phyloP scores from a whole-genome alignment of 257 asterid genomes.

The Przewalskia tangutica region DNA sequence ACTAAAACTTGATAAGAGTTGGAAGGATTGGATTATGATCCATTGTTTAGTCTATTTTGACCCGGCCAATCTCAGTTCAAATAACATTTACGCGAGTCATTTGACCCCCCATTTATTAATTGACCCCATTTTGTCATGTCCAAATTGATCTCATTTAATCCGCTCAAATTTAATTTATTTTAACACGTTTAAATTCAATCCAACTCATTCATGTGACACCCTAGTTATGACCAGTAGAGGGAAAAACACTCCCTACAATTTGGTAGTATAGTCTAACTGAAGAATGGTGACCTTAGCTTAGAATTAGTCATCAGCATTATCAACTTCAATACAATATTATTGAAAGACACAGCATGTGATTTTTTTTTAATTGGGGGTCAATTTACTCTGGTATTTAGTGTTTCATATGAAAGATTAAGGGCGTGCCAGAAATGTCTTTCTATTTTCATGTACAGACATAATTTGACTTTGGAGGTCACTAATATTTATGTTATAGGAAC shows the following conservation, averaged over 20 bases:
- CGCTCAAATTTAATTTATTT: neutral
- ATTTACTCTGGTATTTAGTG: neutral
- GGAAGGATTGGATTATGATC: neutral
- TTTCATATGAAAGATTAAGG: neutral
- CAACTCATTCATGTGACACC: neutral
- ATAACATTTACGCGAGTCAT: neutral
- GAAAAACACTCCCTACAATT: too few relatives aligned
- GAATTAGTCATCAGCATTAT: neutral
- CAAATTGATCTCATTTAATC: too few relatives aligned
- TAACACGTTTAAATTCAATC: neutral
- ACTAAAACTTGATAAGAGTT: neutral
- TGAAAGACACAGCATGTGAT: conserved; percentile 32
- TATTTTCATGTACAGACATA: neutral
- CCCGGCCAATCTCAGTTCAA: neutral
- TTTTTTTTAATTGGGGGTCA: neutral
- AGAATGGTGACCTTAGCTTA: neutral
- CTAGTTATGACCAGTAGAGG: neutral
- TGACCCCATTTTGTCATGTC: too few relatives aligned
- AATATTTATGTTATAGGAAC: neutral
- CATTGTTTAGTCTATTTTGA: neutral
- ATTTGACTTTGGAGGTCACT: neutral
- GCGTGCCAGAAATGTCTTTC: conserved; percentile 5
- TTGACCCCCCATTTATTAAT: too few relatives aligned
- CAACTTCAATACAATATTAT: neutral
- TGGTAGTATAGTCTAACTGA: neutral